phyloP scores from a whole-genome alignment of 139 green algal species.

The Diplosphaera chodatii region DNA sequence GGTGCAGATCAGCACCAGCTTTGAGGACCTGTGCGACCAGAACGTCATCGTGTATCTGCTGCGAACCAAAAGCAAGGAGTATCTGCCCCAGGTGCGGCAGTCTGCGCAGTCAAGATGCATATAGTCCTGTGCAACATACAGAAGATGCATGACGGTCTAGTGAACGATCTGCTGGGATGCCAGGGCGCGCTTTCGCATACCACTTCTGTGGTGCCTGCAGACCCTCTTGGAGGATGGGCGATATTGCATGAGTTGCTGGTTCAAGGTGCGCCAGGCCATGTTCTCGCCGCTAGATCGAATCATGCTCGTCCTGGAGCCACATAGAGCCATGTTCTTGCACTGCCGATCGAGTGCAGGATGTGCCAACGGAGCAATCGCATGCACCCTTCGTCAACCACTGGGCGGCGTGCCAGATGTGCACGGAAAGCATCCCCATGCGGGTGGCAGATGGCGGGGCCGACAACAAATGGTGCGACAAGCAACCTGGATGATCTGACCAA shows the following conservation, averaged over 20 bases:
- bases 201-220: too few relatives aligned
- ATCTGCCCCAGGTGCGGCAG: background rate
- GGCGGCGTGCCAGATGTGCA: background rate
- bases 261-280: too few relatives aligned
- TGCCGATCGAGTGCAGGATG: too few relatives aligned
- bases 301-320: too few relatives aligned
- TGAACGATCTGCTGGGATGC: too few relatives aligned
- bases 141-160: too few relatives aligned
- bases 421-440: background rate
- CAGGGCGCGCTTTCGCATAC: too few relatives aligned
- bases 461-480: background rate
- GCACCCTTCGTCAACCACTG: background rate
- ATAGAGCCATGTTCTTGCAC: too few relatives aligned
- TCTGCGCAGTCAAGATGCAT: too few relatives aligned
- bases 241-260: background rate
- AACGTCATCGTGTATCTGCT: slow-evolving; percentile 1
- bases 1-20: slow-evolving; percentile 1
- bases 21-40: background rate
- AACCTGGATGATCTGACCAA: too few relatives aligned
- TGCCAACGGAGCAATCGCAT: background rate
- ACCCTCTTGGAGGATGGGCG: background rate
- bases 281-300: too few relatives aligned
- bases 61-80: background rate
- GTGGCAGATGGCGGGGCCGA: background rate
- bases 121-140: too few relatives aligned